Base-by-base conservation (phyloP, 805 yeast species). In the Kazachstania africana region DNA sequence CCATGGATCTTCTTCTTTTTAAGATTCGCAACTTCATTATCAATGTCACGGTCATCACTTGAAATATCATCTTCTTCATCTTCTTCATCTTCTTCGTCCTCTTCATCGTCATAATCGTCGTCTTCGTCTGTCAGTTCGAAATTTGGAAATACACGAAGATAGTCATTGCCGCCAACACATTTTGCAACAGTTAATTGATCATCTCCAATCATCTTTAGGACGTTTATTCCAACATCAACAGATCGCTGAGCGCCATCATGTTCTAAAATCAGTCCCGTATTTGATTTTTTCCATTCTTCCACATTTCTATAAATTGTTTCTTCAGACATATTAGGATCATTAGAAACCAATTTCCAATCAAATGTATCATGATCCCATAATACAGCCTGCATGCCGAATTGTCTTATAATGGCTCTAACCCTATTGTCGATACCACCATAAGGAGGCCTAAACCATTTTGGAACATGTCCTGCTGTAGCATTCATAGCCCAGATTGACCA, bases 401-500 rank as follows among this genome's bases (percentile, higher is more conserved):
- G 81, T 32, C 87, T 63, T 12, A 83, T 69, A 33, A 88, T 81
- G 2, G 75, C 60, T 35, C 97, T 62, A 1, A 88, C 79, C 33
- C 97, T 62, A 51, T 85, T 78, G 58, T 88, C 98, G 21, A 83
- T 66, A 0, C 94, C 96, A 1, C 97, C 98, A 50, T 83, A 88
- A 1, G 98, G 98, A 0, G 98, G 98, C 43, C 98, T 69, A 54
- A 81, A 88, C 81, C 88, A 88, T 47, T 78, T 78, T 5, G 98
- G 98, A 8, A 81, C 51, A 46, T 85, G 87, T 17, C 75, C 65
- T 0, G 83, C 81, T 0, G 96, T 85, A 1, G 95, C 95, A 59
- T 88, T 87, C 85, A 87, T 82, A 4, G 96, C 95, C 96, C 96
- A 88, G 20, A 84, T 74, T 2, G 93, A 76, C 98, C 98, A 88